Evolutionary conservation across 1,284 basidiomycete species (phyloP).

Genomic region (Earliella scabrosa): DNA sequence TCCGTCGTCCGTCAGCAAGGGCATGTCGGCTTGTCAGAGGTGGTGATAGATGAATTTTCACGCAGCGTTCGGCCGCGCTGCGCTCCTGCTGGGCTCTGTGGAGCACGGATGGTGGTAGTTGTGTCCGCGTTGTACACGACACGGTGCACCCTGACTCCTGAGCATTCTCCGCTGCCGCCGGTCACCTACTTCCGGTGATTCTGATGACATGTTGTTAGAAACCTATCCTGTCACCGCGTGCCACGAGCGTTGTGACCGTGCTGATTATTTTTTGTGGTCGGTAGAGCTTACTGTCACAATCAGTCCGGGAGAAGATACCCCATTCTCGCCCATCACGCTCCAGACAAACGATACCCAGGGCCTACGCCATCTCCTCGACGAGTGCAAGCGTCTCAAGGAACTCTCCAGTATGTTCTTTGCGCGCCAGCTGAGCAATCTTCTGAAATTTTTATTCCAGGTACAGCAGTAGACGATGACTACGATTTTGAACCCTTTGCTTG

Average conservation of each 20-base stretch:
- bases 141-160: too few species aligned
- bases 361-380: conserved; percentile 47
- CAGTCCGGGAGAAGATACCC: conserved; percentile 41
- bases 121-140: too few species aligned
- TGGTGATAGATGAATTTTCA: not conserved
- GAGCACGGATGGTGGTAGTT: too few species aligned
- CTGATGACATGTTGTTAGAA: too few species aligned
- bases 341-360: conserved; percentile 50
- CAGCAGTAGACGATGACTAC: conserved; percentile 13
- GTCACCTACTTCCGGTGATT: too few species aligned
- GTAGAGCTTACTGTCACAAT: conserved; percentile 51
- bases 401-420: conserved; percentile 34
- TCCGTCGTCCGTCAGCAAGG: too few species aligned
- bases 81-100: too few species aligned
- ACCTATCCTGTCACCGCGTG: too few species aligned
- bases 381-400: conserved; percentile 55
- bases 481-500: conserved; percentile 34
- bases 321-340: conserved; percentile 41
- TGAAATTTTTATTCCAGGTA: not conserved
- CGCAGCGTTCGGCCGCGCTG: too few species aligned
- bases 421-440: not conserved
- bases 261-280: not conserved
- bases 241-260: not conserved
- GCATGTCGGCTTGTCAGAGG: not conserved
- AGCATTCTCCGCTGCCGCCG: too few species aligned